Percentiles rank a stretch among this genome's conserved stretches.
phyloP scores from a whole-genome alignment of 768 basidiomycete genomes.

The Sporobolomyces phaffii region DNA sequence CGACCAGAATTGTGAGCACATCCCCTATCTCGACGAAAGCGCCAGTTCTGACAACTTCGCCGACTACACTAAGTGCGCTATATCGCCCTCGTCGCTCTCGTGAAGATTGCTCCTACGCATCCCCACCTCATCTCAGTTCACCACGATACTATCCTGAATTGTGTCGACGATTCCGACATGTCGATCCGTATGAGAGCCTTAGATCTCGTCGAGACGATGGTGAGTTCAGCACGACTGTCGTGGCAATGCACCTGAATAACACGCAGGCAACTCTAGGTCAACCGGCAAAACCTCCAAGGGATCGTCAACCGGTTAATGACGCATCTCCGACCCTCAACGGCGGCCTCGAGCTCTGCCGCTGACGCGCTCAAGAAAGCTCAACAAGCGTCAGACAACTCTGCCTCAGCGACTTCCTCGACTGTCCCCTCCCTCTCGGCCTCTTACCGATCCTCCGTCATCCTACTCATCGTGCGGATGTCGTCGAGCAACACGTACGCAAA shows the following conservation, averaged over 20 bases:
- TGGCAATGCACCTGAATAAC: too few species aligned
- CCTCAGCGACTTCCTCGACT: conserved; percentile 38
- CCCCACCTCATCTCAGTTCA: conserved; percentile 85
- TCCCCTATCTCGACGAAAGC: too few species aligned
- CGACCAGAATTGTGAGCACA: conserved; percentile 82
- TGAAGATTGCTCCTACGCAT: conserved; percentile 71
- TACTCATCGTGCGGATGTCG: conserved; percentile 73
- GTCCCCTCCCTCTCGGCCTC: conserved; percentile 61
- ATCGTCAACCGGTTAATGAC: conserved; percentile 84
- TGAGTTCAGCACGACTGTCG: too few species aligned
- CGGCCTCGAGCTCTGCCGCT: conserved; percentile 41
- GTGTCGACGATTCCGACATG: conserved; percentile 85
- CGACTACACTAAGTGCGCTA: conserved; percentile 70
- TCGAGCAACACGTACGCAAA: conserved; percentile 77
- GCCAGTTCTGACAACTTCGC: neutral
- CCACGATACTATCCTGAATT: conserved; percentile 81
- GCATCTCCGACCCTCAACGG: conserved; percentile 56
- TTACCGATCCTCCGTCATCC: conserved; percentile 76
- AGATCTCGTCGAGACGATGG: conserved; percentile 90
- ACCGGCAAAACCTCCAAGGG: conserved; percentile 72
- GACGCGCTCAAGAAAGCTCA: conserved; percentile 33
- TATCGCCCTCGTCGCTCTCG: conserved; percentile 88
- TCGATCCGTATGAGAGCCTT: conserved; percentile 94
- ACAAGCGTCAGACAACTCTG: conserved; percentile 25
- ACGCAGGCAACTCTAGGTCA: conserved; percentile 72